Evolutionary conservation across 192 early-diverging fungal species (phyloP).

Genomic region (Coemansia sp.): DNA sequence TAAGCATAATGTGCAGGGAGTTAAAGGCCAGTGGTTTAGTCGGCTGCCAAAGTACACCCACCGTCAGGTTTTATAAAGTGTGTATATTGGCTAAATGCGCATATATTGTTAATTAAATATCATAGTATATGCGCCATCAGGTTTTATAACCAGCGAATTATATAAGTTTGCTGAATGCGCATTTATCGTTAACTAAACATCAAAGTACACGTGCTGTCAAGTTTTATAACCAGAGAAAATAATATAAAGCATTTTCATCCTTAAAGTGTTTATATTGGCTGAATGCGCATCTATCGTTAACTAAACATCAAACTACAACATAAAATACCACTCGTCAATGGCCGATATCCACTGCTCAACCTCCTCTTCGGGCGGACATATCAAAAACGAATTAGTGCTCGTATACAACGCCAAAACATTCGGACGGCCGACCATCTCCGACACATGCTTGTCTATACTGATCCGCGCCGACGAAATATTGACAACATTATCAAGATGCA

Average conservation of each 20-base stretch:
- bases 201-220: not conserved
- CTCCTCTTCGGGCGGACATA: constrained; percentile 27
- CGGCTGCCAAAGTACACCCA: constrained; percentile 49
- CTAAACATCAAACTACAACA: constrained; percentile 16
- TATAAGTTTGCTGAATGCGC: too few species aligned
- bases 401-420: constrained; percentile 45
- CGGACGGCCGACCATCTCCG: constrained; percentile 28
- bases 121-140: too few species aligned
- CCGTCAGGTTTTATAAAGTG: too few species aligned
- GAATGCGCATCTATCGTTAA: not conserved
- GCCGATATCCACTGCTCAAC: constrained; percentile 49
- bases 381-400: constrained; percentile 34
- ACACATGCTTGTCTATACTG: constrained; percentile 13
- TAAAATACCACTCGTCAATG: constrained; percentile 51
- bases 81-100: too few species aligned
- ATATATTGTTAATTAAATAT: too few species aligned
- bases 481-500: constrained; percentile 71
- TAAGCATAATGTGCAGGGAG: not conserved
- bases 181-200: too few species aligned
- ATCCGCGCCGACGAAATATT: constrained; percentile 67
- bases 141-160: too few species aligned
- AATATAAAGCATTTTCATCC: too few species aligned
- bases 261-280: too few species aligned
- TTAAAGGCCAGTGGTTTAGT: constrained; percentile 30
- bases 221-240: too few species aligned